A percentile compares a stretch with the other conserved stretches of the same genome.
phyloP scores from a whole-genome alignment of 176 grass and related monocot species.

The Echinochloa phyllopogon region DNA sequence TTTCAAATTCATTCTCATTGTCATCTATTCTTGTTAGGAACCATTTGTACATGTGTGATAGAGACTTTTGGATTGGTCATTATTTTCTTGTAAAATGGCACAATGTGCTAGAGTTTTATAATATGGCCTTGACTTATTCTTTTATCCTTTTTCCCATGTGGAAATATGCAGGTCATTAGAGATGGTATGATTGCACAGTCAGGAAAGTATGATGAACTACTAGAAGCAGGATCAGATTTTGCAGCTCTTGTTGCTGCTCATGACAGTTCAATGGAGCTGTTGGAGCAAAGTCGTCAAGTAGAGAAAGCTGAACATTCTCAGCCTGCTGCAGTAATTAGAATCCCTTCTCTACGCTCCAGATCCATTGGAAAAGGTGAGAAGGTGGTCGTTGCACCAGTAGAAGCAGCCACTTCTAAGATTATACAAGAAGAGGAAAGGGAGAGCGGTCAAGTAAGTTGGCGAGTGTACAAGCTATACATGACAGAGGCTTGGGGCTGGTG shows the following conservation, averaged over 20 bases:
- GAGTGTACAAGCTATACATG: constrained; percentile 77
- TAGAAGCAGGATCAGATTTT: constrained; percentile 65
- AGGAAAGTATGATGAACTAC: constrained; percentile 80
- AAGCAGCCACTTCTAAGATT: constrained; percentile 77
- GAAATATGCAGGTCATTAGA: constrained; percentile 70
- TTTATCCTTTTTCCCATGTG: constrained; percentile 1
- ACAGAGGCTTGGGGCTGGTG: constrained; percentile 97
- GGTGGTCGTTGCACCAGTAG: constrained; percentile 50
- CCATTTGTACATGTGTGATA: constrained; percentile 3
- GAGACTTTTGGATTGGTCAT: not conserved
- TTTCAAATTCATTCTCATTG: not conserved
- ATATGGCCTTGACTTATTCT: not conserved
- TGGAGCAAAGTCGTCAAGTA: constrained; percentile 63
- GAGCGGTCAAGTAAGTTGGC: constrained; percentile 83
- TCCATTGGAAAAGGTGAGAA: constrained; percentile 64
- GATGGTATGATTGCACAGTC: constrained; percentile 79
- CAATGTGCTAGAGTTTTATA: not conserved
- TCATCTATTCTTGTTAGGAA: not conserved
- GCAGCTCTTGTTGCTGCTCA: constrained; percentile 83
- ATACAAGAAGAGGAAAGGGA: constrained; percentile 92
- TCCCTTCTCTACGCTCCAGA: constrained; percentile 53
- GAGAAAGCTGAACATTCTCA: constrained; percentile 41
- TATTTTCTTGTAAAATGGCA: constrained; percentile 12
- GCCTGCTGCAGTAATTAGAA: constrained; percentile 32
- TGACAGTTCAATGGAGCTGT: constrained; percentile 94